A percentile compares a stretch with the other conserved stretches of the same genome.
These are phyloP conservation scores for Nannochloropsis gaditana DNA, from an alignment of 108 stramenopile genomes.

Conservation along the genomic window DNA sequence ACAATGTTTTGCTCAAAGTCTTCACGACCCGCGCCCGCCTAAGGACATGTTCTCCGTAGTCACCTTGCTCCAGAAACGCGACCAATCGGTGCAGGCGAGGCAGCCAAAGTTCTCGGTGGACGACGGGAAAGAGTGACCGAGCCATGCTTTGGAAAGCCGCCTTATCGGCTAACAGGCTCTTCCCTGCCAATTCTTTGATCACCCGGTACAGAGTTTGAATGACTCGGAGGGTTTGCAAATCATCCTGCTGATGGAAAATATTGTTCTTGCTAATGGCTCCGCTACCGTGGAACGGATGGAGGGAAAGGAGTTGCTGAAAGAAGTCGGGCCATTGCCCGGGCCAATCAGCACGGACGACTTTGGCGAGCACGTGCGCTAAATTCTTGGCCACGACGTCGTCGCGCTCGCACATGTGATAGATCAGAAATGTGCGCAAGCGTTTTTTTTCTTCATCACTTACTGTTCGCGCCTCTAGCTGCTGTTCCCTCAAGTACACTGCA, in stretches of 20 bases:
- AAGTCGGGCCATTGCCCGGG: neutral
- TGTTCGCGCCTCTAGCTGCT: neutral
- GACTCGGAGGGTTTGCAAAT: neutral
- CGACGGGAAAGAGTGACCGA: neutral
- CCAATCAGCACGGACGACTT: conserved; percentile 9
- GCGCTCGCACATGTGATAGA: neutral
- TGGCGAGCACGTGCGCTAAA: conserved; percentile 10
- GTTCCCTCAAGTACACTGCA: neutral
- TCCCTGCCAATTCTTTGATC: neutral
- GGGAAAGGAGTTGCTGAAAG: neutral
- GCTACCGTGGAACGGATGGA: neutral
- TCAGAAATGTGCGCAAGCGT: neutral
- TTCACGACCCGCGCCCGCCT: neutral
- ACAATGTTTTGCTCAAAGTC: neutral
- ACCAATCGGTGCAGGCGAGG: neutral
- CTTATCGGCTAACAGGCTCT: neutral
- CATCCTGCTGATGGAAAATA: neutral
- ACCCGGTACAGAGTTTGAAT: conserved; percentile 5
- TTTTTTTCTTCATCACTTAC: neutral
- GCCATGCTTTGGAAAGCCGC: neutral
- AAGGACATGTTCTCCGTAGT: neutral
- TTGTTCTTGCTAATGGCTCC: neutral
- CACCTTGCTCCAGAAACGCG: neutral
- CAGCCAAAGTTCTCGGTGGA: neutral
- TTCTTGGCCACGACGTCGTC: neutral